Evolutionary conservation across 768 basidiomycete species (phyloP), one percentile per base, ranked within the genome.

Genomic region (Botryobasidium botryosum): DNA sequence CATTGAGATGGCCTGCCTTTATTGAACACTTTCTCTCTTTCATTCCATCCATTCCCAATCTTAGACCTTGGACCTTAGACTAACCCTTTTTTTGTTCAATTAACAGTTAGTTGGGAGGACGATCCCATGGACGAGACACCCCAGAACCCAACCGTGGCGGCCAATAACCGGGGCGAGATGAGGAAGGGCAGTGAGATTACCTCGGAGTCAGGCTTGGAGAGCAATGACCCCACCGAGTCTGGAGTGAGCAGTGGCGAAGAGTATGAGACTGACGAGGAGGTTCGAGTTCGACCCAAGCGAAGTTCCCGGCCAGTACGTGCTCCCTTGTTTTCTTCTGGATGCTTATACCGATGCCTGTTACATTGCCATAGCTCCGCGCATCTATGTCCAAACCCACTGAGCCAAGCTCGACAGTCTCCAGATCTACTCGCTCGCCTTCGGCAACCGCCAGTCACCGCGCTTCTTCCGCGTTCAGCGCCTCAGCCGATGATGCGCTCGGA

Each of bases 1-100:
- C 31, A 85, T 82, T 74, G 74, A 59, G 68, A 51, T 85, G 79
- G 18, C 18, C 12, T 12, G 10, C 32, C 18, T 12, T 33, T 12
- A 12, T 12, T 33, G 12, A 33, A 12, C 18, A 33, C 32, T 18
- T 12, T 33, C 32, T 33, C 18, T 18, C 32, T 12, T 18, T 12
- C 32, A 33, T 12, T 33, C 32, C 12, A 18, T 12, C 18, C 18
- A 18, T 33, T 12, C 18, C 32, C 12, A 12, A 33, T 18, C 32
- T 12, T 33, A 33, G 18, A 12, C 32, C 18, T 12, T 33, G 18
- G 12, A 33, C 18, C 12, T 18, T 12, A 12, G 18, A 33, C 32
- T 33, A 12, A 33, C 12, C 12, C 12, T 33, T 12, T 12, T 33
- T 12, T 18, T 33, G 18, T 12, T 18, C 12, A 33, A 33, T 33